Evolutionary conservation across 228 moss, liverwort and hornwort genomes (phyloP).

Genomic region (Sphagnum magellanicum): DNA sequence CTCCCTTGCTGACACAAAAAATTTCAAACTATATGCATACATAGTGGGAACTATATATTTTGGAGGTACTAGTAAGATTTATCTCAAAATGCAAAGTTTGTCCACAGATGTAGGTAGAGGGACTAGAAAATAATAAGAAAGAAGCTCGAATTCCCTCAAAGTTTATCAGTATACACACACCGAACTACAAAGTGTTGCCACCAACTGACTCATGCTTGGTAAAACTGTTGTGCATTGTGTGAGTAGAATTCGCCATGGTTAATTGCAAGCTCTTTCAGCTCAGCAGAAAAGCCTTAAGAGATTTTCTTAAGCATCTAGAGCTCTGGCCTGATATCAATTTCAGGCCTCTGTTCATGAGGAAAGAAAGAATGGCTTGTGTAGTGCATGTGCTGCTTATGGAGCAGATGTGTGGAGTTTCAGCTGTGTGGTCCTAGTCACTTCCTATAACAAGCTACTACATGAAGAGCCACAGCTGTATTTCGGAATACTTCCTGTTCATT

Average conservation of each 20-base stretch:
- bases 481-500: no score
- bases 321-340: slow-evolving; percentile 92
- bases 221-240: slow-evolving; percentile 91
- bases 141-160: no score
- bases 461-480: neutral
- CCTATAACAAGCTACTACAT: neutral
- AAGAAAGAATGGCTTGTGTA: slow-evolving; percentile 94
- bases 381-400: slow-evolving; percentile 91
- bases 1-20: no score
- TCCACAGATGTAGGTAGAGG: no score
- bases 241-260: slow-evolving; percentile 97
- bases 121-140: no score
- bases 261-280: slow-evolving; percentile 89
- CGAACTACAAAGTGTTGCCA: no score
- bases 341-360: slow-evolving; percentile 80
- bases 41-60: no score
- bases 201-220: slow-evolving; percentile 87
- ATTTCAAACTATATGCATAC: no score
- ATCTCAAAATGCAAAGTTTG: no score
- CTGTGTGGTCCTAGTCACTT: neutral
- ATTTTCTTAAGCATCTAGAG: slow-evolving; percentile 75
- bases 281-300: slow-evolving; percentile 74
- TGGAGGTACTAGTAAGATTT: no score
- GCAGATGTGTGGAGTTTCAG: neutral
- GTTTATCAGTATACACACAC: no score